A percentile compares a stretch with the other conserved stretches of the same genome.
These are phyloP conservation scores for Exophiala lecanii-corni DNA, from an alignment of 2,329 filamentous ascomycete species.

Conservation along the genomic window DNA sequence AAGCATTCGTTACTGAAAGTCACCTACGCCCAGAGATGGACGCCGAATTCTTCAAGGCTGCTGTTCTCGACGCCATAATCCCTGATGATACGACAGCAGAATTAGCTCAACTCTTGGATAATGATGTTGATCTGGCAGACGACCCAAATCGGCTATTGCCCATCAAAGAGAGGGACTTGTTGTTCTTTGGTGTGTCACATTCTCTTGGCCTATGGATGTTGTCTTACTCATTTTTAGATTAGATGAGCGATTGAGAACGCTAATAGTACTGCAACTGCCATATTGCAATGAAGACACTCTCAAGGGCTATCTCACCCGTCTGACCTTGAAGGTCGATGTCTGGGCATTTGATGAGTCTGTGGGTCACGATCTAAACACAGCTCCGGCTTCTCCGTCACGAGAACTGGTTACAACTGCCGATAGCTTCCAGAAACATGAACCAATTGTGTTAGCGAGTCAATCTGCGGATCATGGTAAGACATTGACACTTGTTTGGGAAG, in stretches of 20 bases:
- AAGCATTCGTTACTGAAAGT: too few species aligned
- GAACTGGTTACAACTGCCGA: slow-evolving; percentile 42
- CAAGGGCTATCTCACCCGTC: slow-evolving; percentile 44
- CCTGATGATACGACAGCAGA: slow-evolving; percentile 34
- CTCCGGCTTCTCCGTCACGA: slow-evolving; percentile 27
- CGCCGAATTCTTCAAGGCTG: slow-evolving; percentile 39
- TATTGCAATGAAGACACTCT: slow-evolving; percentile 45
- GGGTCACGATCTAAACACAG: slow-evolving; percentile 33
- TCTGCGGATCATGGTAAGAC: slow-evolving; percentile 37
- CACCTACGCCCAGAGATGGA: too few species aligned
- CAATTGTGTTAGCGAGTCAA: slow-evolving; percentile 42
- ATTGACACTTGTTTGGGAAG: slow-evolving; percentile 40
- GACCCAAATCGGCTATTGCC: slow-evolving; percentile 43
- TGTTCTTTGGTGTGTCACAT: slow-evolving; percentile 36
- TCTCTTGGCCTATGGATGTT: neutral
- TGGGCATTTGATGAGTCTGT: slow-evolving; percentile 35
- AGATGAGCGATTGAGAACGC: slow-evolving; percentile 53
- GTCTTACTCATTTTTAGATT: slow-evolving; percentile 47
- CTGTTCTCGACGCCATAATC: slow-evolving; percentile 41
- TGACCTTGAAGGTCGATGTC: slow-evolving; percentile 49
- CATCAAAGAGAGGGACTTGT: slow-evolving; percentile 46
- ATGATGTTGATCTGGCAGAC: slow-evolving; percentile 34
- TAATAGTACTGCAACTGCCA: slow-evolving; percentile 49
- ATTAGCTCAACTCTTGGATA: slow-evolving; percentile 13
- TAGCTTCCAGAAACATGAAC: slow-evolving; percentile 38